phyloP scores from a whole-genome alignment of 129 eudicot species.

The Artemisia argyi region DNA sequence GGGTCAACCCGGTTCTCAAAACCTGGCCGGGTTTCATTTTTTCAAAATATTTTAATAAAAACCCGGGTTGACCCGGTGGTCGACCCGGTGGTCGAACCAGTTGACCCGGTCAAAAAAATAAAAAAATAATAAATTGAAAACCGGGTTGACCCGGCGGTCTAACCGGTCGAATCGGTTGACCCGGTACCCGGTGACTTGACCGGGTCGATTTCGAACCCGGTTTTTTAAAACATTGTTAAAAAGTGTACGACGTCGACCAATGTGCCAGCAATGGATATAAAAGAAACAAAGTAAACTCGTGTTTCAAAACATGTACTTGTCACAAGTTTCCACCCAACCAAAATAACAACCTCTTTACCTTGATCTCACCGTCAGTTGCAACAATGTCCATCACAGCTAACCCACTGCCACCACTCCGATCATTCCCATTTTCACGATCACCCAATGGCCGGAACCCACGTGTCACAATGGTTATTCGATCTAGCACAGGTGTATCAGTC shows the following conservation, averaged over 20 bases:
- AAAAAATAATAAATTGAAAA: too few species aligned
- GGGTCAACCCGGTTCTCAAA: too few species aligned
- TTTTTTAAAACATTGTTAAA: too few species aligned
- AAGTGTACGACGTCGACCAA: constrained; percentile 4
- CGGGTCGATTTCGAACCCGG: too few species aligned
- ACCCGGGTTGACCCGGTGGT: too few species aligned
- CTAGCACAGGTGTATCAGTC: constrained; percentile 36
- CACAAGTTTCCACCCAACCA: constrained; percentile 29
- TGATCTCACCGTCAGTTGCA: constrained; percentile 29
- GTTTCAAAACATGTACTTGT: constrained; percentile 30
- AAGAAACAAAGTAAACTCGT: constrained; percentile 27
- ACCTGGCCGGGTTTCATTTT: too few species aligned
- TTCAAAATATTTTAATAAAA: too few species aligned
- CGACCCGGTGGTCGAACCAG: too few species aligned
- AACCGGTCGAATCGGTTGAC: too few species aligned
- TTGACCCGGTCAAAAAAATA: too few species aligned
- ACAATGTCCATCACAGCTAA: constrained; percentile 48
- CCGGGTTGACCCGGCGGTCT: too few species aligned
- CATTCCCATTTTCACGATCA: constrained; percentile 33
- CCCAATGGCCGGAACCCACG: constrained; percentile 21
- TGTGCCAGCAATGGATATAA: constrained; percentile 28
- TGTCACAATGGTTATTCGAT: constrained; percentile 49
- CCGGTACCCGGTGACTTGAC: too few species aligned
- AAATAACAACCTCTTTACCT: constrained; percentile 12
- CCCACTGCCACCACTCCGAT: constrained; percentile 44